Evolutionary conservation across 1,284 basidiomycete genomes (phyloP), one percentile per base, ranked within the genome.

Genomic region (Ceratobasidium sp.): DNA sequence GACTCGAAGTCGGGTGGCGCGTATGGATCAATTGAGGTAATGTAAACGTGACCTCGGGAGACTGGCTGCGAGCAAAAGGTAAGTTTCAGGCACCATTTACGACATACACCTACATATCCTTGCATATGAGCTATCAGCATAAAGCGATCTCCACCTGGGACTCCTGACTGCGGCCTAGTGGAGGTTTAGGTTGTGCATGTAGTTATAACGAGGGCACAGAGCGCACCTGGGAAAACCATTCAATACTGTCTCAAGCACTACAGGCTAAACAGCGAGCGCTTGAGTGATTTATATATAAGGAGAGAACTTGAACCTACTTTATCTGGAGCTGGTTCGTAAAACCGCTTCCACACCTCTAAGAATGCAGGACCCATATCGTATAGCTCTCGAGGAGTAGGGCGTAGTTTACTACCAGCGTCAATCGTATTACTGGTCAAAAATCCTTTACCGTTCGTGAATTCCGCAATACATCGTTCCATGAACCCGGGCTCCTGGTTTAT

Each of bases 351-450:
- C 1, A 84, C 79, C 20, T 83, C 67, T 48, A 84, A 80, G 81
- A 90, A 90, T 3, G 83, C 85, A 1, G 87, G 84, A 0, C 88
- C 88, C 20, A 90, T 82, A 26, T 82, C 82, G 56, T 85, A 82
- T 33, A 90, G 82, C 33, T 90, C 89, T 20, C 84, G 82, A 7
- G 81, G 77, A 6, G 81, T 84, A 1, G 89, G 89, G 12, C 90
- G 86, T 15, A 88, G 80, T 81, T 90, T 90, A 79, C 88, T 84
- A 1, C 87, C 89, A 4, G 85, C 84, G 69, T 90, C 88, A 50
- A 86, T 78, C 6, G 82, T 83, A 73, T 88, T 90, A n/a, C 33
- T 54, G 1, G 38, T 57, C 4, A 74, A 46, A 3, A 65, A n/a
- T 23, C 71, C 71, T 46, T 42, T 7, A 1, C 71, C 71, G 4